Evolutionary conservation across 805 yeast species (phyloP).

Genomic region (Cyberlindnera euphorbiae): DNA sequence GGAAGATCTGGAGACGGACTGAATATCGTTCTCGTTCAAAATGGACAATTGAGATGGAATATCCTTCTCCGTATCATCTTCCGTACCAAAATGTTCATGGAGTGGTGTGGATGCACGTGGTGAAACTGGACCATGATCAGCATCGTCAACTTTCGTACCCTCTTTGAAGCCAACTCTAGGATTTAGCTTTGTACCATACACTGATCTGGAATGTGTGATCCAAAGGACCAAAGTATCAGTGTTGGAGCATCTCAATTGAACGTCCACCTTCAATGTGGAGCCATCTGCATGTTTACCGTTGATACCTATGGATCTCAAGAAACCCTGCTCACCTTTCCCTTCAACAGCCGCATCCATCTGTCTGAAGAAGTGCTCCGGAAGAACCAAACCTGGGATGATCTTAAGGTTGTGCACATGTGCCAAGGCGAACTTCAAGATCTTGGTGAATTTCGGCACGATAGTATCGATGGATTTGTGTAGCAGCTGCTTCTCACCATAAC

Average conservation of each 20-base stretch:
- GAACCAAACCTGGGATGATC: slow-evolving; percentile 62
- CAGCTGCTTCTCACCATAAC: slow-evolving; percentile 45
- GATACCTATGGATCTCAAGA: slow-evolving; percentile 64
- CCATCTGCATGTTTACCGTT: slow-evolving; percentile 72
- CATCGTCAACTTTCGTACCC: slow-evolving; percentile 6
- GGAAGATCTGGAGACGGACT: slow-evolving; percentile 24
- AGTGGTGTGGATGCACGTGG: neutral
- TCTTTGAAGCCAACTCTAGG: slow-evolving; percentile 17
- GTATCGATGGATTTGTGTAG: slow-evolving; percentile 45
- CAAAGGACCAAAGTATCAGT: slow-evolving; percentile 62
- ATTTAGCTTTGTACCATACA: slow-evolving; percentile 18
- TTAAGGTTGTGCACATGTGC: slow-evolving; percentile 35
- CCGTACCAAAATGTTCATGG: slow-evolving; percentile 18
- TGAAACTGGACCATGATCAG: neutral
- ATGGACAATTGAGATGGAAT: slow-evolving; percentile 37
- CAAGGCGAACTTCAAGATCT: slow-evolving; percentile 29
- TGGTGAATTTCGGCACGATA: slow-evolving; percentile 60
- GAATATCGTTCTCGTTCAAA: slow-evolving; percentile 33
- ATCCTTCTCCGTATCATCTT: slow-evolving; percentile 29
- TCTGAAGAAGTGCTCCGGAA: slow-evolving; percentile 90
- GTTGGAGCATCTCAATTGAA: slow-evolving; percentile 71
- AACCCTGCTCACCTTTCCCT: slow-evolving; percentile 39
- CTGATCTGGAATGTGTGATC: slow-evolving; percentile 74
- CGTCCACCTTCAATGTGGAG: slow-evolving; percentile 57
- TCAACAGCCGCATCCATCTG: slow-evolving; percentile 38